Conservation (phyloP, 2,329 filamentous ascomycete genomes). For the Cordyceps cicadae region DNA sequence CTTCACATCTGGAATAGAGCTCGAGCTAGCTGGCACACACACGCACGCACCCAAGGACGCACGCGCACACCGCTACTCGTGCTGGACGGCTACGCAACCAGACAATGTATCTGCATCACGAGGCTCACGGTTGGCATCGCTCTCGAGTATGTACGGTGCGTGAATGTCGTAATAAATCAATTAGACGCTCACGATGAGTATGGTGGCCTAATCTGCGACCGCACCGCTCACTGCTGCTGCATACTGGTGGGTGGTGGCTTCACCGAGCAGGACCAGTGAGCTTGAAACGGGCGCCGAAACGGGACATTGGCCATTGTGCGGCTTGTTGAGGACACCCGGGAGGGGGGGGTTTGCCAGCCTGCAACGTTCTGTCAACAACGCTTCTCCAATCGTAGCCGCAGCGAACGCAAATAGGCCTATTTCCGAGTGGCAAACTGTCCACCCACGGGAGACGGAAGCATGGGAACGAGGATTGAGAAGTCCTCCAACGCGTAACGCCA, state of each 20-base stretch:
- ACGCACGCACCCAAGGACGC: background rate
- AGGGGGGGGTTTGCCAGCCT: too few species aligned
- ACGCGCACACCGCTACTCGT: conserved; percentile 3
- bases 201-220: background rate
- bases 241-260: background rate
- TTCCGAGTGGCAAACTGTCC: background rate
- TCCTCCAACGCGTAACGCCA: background rate
- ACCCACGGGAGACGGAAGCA: background rate
- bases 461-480: background rate
- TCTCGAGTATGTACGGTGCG: background rate
- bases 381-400: background rate
- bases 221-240: background rate
- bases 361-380: background rate
- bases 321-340: background rate
- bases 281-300: too few species aligned
- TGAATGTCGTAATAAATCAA: background rate
- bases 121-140: background rate
- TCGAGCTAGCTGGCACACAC: background rate
- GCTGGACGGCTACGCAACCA: background rate
- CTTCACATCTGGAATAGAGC: background rate
- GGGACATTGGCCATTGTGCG: background rate
- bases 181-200: background rate
- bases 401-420: background rate
- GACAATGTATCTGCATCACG: background rate
- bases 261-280: background rate